Evolutionary conservation across 176 grass and related monocot genomes (phyloP).

Genomic region (Ensete ventricosum): DNA sequence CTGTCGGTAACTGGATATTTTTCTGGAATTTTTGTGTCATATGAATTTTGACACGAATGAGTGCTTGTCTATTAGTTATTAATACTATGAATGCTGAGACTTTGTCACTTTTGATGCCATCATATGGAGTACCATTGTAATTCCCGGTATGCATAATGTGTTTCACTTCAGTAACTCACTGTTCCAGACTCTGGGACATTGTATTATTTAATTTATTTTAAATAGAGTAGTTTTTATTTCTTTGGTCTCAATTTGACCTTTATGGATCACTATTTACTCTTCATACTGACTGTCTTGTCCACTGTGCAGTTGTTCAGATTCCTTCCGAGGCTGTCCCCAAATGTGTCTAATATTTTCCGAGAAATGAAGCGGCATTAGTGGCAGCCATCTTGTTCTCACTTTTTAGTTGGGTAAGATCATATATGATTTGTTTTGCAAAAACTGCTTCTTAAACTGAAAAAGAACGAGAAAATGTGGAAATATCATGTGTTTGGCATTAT

Average conservation of each 20-base stretch:
- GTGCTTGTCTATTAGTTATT: no score
- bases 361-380: slow-evolving; percentile 71
- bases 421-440: not conserved
- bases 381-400: not conserved
- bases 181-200: not conserved
- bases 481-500: not conserved
- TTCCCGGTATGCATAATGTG: not conserved
- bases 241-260: not conserved
- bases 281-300: not conserved
- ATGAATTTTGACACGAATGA: no score
- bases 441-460: not conserved
- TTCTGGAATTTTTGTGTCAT: no score
- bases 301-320: slow-evolving; percentile 77
- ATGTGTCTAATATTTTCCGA: slow-evolving; percentile 59
- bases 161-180: not conserved
- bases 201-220: not conserved
- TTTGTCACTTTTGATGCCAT: no score
- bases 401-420: not conserved
- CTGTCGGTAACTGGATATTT: no score
- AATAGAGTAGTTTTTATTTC: not conserved
- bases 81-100: no score
- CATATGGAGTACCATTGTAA: no score
- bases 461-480: not conserved
- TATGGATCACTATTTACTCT: not conserved
- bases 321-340: slow-evolving; percentile 84